These are phyloP conservation scores for Cerrena zonata DNA, from an alignment of 1,284 basidiomycete genomes.

Conservation along the genomic window DNA sequence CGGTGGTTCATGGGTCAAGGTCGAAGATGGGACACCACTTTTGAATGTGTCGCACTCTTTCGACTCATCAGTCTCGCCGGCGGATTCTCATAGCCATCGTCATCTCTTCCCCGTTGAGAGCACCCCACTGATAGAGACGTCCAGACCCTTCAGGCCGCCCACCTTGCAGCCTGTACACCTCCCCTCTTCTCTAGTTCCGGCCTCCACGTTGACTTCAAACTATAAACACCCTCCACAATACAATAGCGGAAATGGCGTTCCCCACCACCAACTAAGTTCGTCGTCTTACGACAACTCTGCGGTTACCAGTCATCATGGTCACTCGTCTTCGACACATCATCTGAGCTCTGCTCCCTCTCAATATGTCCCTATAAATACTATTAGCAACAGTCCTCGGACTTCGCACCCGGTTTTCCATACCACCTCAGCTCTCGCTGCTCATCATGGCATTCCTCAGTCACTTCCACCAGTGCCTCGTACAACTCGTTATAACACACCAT, in stretches of 20 bases:
- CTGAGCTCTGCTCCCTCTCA: slow-evolving; percentile 34
- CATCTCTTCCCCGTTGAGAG: slow-evolving; percentile 24
- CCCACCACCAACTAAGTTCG: slow-evolving; percentile 27
- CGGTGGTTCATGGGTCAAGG: slow-evolving; percentile 12
- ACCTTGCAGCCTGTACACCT: slow-evolving; percentile 34
- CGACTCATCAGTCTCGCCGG: slow-evolving; percentile 15
- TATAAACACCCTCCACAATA: slow-evolving; percentile 21
- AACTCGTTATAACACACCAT: slow-evolving; percentile 38
- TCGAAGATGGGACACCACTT: slow-evolving; percentile 17
- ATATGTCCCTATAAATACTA: slow-evolving; percentile 42
- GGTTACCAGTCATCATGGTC: slow-evolving; percentile 29
- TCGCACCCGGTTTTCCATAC: slow-evolving; percentile 41
- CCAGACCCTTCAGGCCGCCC: slow-evolving; percentile 37
- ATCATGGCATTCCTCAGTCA: slow-evolving; percentile 68
- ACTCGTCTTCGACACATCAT: slow-evolving; percentile 27
- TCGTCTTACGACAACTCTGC: slow-evolving; percentile 26
- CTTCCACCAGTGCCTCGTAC: slow-evolving; percentile 60
- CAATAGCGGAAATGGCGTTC: slow-evolving; percentile 33
- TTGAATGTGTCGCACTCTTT: slow-evolving; percentile 15
- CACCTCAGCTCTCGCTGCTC: slow-evolving; percentile 56
- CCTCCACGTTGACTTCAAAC: slow-evolving; percentile 36
- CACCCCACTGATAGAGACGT: slow-evolving; percentile 34
- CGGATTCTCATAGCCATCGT: slow-evolving; percentile 23
- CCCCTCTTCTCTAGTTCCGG: slow-evolving; percentile 24
- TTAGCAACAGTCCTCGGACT: slow-evolving; percentile 38